phyloP scores from a whole-genome alignment of 345 rosid genomes.

The Euphorbia peplus region DNA sequence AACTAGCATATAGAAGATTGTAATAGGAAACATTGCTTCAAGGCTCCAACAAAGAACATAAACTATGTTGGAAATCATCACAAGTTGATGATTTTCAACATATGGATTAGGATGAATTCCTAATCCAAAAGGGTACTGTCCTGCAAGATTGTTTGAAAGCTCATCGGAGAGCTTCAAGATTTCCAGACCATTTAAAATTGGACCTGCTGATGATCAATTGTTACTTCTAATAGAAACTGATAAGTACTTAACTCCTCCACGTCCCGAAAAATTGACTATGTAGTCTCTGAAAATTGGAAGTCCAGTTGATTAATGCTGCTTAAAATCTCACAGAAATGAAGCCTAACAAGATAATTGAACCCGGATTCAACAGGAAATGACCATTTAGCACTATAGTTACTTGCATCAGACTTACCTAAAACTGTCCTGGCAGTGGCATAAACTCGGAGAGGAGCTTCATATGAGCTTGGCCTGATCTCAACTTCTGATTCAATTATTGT shows the following conservation, averaged over 20 bases:
- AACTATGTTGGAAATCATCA: background rate
- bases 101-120: background rate
- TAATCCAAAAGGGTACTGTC: conserved; percentile 4
- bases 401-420: conserved; percentile 14
- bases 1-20: background rate
- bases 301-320: conserved; percentile 1
- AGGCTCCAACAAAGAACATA: background rate
- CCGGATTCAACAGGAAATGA: conserved; percentile 19
- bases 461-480: background rate
- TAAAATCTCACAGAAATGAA: conserved; percentile 32
- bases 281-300: conserved; percentile 25
- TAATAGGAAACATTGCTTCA: background rate
- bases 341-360: conserved; percentile 32
- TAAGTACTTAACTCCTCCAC: background rate
- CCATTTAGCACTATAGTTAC: conserved; percentile 20
- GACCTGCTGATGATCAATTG: background rate
- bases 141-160: conserved; percentile 5
- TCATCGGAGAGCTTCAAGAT: conserved; percentile 5
- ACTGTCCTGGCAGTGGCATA: conserved; percentile 7
- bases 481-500: conserved; percentile 4
- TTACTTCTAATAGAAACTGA: background rate
- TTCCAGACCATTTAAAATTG: conserved; percentile 11
- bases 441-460: conserved; percentile 2
- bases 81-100: background rate
- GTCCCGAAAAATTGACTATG: background rate